Percentiles rank a stretch among this genome's conserved stretches.
phyloP scores from a whole-genome alignment of 164 flowering plant species.

The Nelumbo lutea region DNA sequence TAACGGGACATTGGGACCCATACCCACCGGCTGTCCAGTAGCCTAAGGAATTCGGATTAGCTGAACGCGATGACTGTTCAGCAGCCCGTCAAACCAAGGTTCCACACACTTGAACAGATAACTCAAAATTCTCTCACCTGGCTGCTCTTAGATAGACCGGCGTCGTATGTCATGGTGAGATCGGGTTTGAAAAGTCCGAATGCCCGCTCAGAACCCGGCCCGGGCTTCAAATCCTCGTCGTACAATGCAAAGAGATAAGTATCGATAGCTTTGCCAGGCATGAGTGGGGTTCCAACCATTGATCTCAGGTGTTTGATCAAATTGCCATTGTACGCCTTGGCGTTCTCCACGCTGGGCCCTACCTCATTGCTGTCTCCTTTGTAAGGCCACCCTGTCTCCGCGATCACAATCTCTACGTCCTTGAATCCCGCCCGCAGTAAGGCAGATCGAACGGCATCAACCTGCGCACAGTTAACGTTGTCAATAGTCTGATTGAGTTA shows the following conservation, averaged over 20 bases:
- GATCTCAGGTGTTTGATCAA: constrained; percentile 76
- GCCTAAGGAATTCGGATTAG: too few species aligned
- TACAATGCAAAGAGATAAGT: constrained; percentile 88
- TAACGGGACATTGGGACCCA: too few species aligned
- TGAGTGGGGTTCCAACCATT: constrained; percentile 85
- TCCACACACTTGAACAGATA: too few species aligned
- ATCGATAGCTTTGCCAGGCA: constrained; percentile 89
- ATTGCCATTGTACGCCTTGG: constrained; percentile 85
- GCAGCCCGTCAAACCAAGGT: too few species aligned
- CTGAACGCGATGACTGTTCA: too few species aligned
- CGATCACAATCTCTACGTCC: constrained; percentile 79
- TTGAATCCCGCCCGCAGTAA: constrained; percentile 59
- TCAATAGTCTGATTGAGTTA: not conserved
- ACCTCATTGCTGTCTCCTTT: constrained; percentile 67
- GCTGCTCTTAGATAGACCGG: constrained; percentile 56
- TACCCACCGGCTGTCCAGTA: too few species aligned
- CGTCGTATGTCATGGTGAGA: constrained; percentile 67
- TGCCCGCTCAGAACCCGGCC: constrained; percentile 70
- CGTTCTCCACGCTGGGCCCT: constrained; percentile 78
- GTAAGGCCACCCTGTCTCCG: constrained; percentile 98
- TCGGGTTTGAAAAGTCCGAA: constrained; percentile 88
- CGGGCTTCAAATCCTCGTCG: constrained; percentile 88
- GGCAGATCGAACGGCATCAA: constrained; percentile 82
- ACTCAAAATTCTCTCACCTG: constrained; percentile 37
- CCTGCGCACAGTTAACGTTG: constrained; percentile 30